Conservation (phyloP, 148 eudicot species). For the Nepenthes gracilis region DNA sequence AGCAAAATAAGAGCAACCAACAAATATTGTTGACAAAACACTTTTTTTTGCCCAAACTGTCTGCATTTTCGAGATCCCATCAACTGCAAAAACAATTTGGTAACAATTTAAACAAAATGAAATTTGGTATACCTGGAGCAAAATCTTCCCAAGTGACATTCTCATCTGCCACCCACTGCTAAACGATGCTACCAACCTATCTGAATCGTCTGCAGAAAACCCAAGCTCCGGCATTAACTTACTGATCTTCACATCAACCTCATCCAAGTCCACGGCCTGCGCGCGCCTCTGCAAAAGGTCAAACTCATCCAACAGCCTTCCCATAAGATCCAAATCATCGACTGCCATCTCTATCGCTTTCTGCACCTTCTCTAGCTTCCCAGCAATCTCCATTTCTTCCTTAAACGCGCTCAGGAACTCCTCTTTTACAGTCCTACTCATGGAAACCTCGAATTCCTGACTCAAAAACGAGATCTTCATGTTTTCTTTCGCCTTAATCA, state of each 20-base stretch:
- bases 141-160: conserved; percentile 93
- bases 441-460: conserved; percentile 88
- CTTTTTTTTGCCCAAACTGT: too few relatives aligned
- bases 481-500: conserved; percentile 71
- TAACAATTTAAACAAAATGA: too few relatives aligned
- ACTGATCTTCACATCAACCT: conserved; percentile 72
- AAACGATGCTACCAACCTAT: conserved; percentile 91
- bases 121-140: conserved; percentile 58
- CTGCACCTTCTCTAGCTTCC: conserved; percentile 82
- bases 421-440: conserved; percentile 70
- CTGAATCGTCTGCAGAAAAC: conserved; percentile 72
- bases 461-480: conserved; percentile 87
- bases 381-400: conserved; percentile 82
- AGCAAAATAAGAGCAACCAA: too few relatives aligned
- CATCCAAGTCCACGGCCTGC: conserved; percentile 69
- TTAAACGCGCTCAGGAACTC: conserved; percentile 84
- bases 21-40: too few relatives aligned
- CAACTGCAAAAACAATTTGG: too few relatives aligned
- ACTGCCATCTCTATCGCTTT: conserved; percentile 78
- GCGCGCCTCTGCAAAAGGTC: conserved; percentile 83
- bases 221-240: conserved; percentile 95
- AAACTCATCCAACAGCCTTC: conserved; percentile 92
- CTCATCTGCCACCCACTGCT: conserved; percentile 99
- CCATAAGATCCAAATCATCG: conserved; percentile 92
- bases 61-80: too few relatives aligned